Percentiles rank a stretch among this genome's conserved stretches.
These are phyloP conservation scores for Ophiostoma pallidulum DNA, from an alignment of 2,329 filamentous ascomycete species.

Conservation along the genomic window DNA sequence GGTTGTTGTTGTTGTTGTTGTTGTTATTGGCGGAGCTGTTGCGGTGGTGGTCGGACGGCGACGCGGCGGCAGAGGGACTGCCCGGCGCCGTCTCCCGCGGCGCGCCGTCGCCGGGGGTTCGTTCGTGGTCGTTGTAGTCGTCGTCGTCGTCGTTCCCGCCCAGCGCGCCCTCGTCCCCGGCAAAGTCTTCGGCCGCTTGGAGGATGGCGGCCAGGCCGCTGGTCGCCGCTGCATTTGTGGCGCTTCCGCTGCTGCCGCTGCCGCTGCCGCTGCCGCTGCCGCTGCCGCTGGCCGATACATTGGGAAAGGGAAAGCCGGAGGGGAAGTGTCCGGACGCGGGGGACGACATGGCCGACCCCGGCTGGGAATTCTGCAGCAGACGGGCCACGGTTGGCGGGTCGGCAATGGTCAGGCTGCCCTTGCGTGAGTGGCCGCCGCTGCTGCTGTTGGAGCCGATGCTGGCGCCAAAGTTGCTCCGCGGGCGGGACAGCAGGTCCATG, in stretches of 20 bases:
- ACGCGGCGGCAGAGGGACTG: too few relatives aligned
- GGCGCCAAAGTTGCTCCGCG: constrained; percentile 9
- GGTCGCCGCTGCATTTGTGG: constrained; percentile 4
- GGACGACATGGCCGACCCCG: constrained; percentile 12
- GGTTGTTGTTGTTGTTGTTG: constrained; percentile 40
- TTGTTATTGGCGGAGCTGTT: neutral
- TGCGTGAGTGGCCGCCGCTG: constrained; percentile 27
- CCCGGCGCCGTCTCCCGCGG: too few relatives aligned
- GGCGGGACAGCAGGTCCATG: neutral
- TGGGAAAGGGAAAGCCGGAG: constrained; percentile 2
- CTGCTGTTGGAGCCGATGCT: constrained; percentile 8
- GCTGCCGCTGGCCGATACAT: neutral
- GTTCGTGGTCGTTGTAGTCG: constrained; percentile 15
- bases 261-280: too few relatives aligned
- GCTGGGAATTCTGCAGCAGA: constrained; percentile 13
- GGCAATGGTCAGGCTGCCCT: constrained; percentile 27
- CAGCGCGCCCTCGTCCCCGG: constrained; percentile 16
- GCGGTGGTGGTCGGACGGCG: neutral
- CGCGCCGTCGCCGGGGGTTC: constrained; percentile 10
- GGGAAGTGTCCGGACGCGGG: constrained; percentile 7
- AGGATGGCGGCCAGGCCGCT: constrained; percentile 44
- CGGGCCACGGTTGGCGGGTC: constrained; percentile 13
- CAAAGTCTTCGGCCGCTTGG: constrained; percentile 45
- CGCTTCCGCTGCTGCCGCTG: too few relatives aligned
- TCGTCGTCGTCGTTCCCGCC: neutral